Base-by-base conservation (phyloP, 495 filamentous ascomycete species). In the Bathelium albidoporum region DNA sequence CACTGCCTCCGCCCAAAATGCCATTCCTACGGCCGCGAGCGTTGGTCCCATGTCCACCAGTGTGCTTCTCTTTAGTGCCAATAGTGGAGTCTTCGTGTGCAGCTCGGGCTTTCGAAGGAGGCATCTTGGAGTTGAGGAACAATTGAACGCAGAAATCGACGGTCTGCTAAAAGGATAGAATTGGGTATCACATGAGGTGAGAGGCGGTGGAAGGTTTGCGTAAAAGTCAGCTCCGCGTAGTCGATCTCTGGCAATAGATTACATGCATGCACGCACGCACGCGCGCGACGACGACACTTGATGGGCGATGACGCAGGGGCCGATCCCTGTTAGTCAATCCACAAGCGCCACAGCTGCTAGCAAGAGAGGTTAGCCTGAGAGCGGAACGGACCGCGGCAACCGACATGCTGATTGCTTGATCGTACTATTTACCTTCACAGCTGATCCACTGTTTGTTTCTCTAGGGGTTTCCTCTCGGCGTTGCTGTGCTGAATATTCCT, bases 41-140 rank as follows among this genome's bases (percentile, higher is more conserved):
- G 11, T 60, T 60, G 34, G 29, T 45, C 61, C 28, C 41, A 62
- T 60, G 58, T 62, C 31, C 59, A 59, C 22, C 68, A 28, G 60
- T 39, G 45, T 62, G 60, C 59, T 61, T 62, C 32, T 71, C 69
- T 32, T 62, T 55, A 22, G 44, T 32, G 14, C 43, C 62, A 9
- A 63, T 64, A 16, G 22, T 59, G 7, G 65, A 64, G 34, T 71
- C 69, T 31, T 69, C 68, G 14, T 62, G 61, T 31, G 36, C 55
- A 26, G 65, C 66, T 20, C 68, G 69, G 49, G 65, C 43, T 34
- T 68, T 67, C 2, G 69, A 59, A 14, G 69, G 67, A 29, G 69
- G 69, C 69, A 71, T 71, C 18, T 32, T 61, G 34, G 34, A 28
- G 7, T 7, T 12, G 14, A 60, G 20, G 18, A 39, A n/a, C 34